A percentile compares a stretch with the other conserved stretches of the same genome.
phyloP scores from a whole-genome alignment of 2,329 filamentous ascomycete genomes.

The Calonectria crousiana region DNA sequence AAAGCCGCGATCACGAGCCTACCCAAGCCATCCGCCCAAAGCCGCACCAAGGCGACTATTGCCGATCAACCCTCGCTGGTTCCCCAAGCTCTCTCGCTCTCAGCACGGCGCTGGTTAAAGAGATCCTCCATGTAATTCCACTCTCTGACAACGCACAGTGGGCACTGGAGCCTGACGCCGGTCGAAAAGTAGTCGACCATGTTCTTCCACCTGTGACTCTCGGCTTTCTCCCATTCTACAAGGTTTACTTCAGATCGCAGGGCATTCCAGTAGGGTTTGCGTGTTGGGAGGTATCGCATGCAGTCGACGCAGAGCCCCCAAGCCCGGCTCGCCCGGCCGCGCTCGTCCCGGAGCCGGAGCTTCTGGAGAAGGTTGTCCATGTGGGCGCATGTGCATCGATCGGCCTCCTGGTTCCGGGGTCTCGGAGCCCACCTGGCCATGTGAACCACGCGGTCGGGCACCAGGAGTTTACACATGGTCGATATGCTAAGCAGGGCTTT shows the following conservation, averaged over 20 bases:
- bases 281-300: slow-evolving; percentile 35
- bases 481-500: slow-evolving; percentile 39
- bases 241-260: not conserved
- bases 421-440: slow-evolving; percentile 15
- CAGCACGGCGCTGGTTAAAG: not conserved
- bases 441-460: slow-evolving; percentile 31
- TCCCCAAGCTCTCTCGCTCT: not conserved
- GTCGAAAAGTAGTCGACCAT: slow-evolving; percentile 32
- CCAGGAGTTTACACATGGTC: slow-evolving; percentile 25
- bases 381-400: slow-evolving; percentile 27
- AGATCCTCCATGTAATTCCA: slow-evolving; percentile 2
- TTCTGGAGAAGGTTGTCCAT: slow-evolving; percentile 32
- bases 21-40: not conserved
- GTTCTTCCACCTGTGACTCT: slow-evolving; percentile 18
- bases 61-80: not conserved
- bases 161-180: slow-evolving; percentile 38
- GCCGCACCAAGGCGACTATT: not conserved
- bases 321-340: slow-evolving; percentile 25
- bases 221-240: slow-evolving; percentile 21
- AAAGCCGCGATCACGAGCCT: not conserved
- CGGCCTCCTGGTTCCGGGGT: too few species aligned
- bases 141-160: slow-evolving; percentile 31
- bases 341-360: slow-evolving; percentile 29
- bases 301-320: slow-evolving; percentile 42
- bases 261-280: slow-evolving; percentile 36